Percentiles rank a stretch among this genome's conserved stretches.
phyloP scores from a whole-genome alignment of 352 stramenopile genomes.

The Globisporangium cylindrosporum region DNA sequence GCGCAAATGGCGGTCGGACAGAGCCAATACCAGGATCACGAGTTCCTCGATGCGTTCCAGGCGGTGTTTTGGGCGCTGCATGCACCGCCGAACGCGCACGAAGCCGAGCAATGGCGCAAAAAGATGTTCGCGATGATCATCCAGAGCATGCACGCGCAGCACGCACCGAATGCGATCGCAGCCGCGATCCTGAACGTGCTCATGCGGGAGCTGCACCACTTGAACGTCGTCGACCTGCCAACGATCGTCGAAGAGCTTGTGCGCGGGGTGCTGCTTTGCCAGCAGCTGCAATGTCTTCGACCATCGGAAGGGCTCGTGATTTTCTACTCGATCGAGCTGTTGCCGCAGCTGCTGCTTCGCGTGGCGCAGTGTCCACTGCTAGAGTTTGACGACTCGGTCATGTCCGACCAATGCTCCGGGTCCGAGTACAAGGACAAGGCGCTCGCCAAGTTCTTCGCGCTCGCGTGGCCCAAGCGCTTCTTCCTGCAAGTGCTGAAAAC shows the following conservation, averaged over 20 bases:
- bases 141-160: slow-evolving; percentile 29
- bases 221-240: slow-evolving; percentile 28
- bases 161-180: slow-evolving; percentile 21
- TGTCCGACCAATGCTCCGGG: slow-evolving; percentile 26
- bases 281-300: slow-evolving; percentile 22
- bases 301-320: slow-evolving; percentile 24
- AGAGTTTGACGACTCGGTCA: slow-evolving; percentile 19
- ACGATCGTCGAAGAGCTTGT: slow-evolving; percentile 31
- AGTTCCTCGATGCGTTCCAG: slow-evolving; percentile 31
- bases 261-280: slow-evolving; percentile 24
- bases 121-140: slow-evolving; percentile 23
- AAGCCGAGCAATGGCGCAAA: slow-evolving; percentile 27
- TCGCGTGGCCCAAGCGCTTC: slow-evolving; percentile 41
- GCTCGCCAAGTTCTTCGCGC: slow-evolving; percentile 30
- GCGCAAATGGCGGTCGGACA: slow-evolving; percentile 22
- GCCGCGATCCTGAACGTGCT: slow-evolving; percentile 22
- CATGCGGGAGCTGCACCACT: slow-evolving; percentile 35
- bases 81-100: slow-evolving; percentile 7
- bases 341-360: slow-evolving; percentile 42
- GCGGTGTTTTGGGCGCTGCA: slow-evolving; percentile 38
- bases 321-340: slow-evolving; percentile 43
- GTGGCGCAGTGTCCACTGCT: slow-evolving; percentile 27
- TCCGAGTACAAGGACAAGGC: slow-evolving; percentile 27
- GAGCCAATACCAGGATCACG: slow-evolving; percentile 29
- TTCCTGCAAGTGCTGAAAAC: slow-evolving; percentile 53